Conservation (phyloP, 2,329 filamentous ascomycete genomes). For the Aspergillus pseudoviridinutans region DNA sequence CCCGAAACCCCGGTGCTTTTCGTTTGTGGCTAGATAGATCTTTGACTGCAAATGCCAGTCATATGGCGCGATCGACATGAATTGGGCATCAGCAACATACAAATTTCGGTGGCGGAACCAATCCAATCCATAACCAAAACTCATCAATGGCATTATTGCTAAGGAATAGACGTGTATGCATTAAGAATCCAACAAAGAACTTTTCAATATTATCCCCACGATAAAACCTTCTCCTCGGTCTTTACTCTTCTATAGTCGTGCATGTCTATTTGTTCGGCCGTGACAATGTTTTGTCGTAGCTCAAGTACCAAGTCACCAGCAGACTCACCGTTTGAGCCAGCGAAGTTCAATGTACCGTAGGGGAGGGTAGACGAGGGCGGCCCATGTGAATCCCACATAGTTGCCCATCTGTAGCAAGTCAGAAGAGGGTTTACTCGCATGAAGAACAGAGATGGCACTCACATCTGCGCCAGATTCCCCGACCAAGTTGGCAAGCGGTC, state of each 20-base stretch:
- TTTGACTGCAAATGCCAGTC: neutral
- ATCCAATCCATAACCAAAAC: neutral
- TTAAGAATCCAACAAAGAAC: neutral
- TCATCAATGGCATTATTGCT: neutral
- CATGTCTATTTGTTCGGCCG: neutral
- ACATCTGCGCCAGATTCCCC: conserved; percentile 57
- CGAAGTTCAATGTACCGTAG: conserved; percentile 51
- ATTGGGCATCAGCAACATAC: neutral
- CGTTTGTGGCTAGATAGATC: neutral
- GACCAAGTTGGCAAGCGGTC: conserved; percentile 56
- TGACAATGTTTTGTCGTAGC: neutral
- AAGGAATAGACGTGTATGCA: neutral
- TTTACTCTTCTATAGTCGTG: neutral
- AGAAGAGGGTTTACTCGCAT: conserved; percentile 7
- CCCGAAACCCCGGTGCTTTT: no score
- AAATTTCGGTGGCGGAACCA: neutral
- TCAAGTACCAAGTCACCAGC: neutral
- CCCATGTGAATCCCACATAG: conserved; percentile 59
- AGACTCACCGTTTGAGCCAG: conserved; percentile 43
- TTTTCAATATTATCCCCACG: neutral
- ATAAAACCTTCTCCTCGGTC: neutral
- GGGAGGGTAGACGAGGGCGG: conserved; percentile 54
- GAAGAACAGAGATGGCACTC: conserved; percentile 23
- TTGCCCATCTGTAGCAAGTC: conserved; percentile 47
- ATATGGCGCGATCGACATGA: neutral